Base-by-base conservation (phyloP, 2,329 filamentous ascomycete genomes). In the Aspergillus pseudoviridinutans region DNA sequence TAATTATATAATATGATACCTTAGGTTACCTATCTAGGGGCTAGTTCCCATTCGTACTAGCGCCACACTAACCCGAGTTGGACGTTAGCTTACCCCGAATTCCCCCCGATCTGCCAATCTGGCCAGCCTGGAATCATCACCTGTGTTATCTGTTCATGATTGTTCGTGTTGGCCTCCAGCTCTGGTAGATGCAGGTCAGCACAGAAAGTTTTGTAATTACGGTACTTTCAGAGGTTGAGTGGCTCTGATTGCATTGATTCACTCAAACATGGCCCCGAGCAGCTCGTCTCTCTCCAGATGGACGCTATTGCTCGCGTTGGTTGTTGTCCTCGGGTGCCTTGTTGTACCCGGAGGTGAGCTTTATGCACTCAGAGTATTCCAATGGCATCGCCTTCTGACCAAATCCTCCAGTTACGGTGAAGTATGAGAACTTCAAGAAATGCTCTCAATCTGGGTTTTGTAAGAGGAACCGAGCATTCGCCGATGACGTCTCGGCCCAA, bases 391-490 rank as follows among this genome's bases (percentile, higher is more conserved):
- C 32, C 29, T 47, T 27, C 35, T 8, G 9, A 41, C 32, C 20
- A 49, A 28, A 4, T 51, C 55, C 62, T 53, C 20, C 42, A 96
- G 92, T 84, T 63, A 82, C 85, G 68, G 94, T 99, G 53, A 99
- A 99, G 79, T 89, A 96, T 72, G 87, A 96, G 68, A 92, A 96
- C 74, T 99, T 97, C 83, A 99, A 97, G 73, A 96, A 89, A 68
- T 99, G 94, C 79, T 80, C 89, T 65, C 93, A 99, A 73, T 94
- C 93, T 4, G 94, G 94, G 68, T 99, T 99, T 80, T 99, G 94
- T 79, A 94, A 92, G 73, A 90, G 94, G 64, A 97, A 97, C 78
- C 87, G 94, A 73, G 89, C 85, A 42, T 92, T 90, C 72, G 94
- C 94, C 71, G 92, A 97, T 76, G 80, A 84, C 62, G 91, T 87